These are phyloP conservation scores for Phytopythium litorale DNA, from an alignment of 352 stramenopile genomes.

Conservation along the genomic window DNA sequence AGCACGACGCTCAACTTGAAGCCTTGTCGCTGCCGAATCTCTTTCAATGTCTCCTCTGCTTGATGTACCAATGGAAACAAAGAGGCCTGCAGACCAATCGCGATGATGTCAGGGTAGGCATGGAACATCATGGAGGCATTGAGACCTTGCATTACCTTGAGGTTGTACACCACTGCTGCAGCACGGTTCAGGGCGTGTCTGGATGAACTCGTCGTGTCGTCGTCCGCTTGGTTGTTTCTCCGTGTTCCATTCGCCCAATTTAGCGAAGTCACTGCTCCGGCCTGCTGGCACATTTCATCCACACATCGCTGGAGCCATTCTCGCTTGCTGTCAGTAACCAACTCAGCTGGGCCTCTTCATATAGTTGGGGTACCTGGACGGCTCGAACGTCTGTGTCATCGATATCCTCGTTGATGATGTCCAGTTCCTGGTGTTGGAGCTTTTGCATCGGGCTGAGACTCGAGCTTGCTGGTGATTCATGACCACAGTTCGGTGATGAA, in stretches of 20 bases:
- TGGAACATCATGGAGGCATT: background rate
- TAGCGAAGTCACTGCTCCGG: constrained; percentile 24
- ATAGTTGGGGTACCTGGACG: background rate
- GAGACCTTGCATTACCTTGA: constrained; percentile 26
- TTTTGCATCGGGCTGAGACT: background rate
- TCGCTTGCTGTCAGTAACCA: background rate
- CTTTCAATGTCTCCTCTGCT: constrained; percentile 36
- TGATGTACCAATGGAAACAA: constrained; percentile 53
- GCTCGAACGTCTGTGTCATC: background rate
- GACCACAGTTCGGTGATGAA: background rate
- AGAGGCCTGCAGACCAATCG: constrained; percentile 21
- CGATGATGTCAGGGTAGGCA: background rate
- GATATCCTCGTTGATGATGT: background rate
- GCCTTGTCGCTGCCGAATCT: constrained; percentile 32
- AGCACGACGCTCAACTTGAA: constrained; percentile 43
- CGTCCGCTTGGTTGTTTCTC: constrained; percentile 24
- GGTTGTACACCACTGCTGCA: constrained; percentile 41
- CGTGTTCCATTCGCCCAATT: constrained; percentile 10
- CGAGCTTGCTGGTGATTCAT: background rate
- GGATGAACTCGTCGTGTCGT: constrained; percentile 12
- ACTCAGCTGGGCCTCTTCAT: background rate
- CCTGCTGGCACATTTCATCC: constrained; percentile 40
- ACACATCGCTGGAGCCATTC: constrained; percentile 27
- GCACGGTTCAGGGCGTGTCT: constrained; percentile 35
- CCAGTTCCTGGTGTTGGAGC: background rate